These are phyloP conservation scores for Zasmidium angulare DNA, from an alignment of 2,329 filamentous ascomycete species.

Conservation along the genomic window DNA sequence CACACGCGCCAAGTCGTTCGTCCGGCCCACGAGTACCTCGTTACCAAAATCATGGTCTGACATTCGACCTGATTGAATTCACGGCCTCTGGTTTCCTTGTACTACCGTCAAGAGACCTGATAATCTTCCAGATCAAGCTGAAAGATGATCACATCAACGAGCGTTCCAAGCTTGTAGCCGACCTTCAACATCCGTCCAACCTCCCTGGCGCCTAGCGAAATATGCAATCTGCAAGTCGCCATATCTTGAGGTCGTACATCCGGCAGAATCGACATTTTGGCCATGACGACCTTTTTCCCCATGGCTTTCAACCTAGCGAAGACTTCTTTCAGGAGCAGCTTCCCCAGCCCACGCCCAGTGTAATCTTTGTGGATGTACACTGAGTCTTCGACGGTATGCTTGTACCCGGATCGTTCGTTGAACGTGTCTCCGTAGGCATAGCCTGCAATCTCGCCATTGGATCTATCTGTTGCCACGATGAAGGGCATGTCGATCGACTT, in stretches of 20 bases:
- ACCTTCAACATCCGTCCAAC: constrained; percentile 20
- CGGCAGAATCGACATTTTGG: constrained; percentile 20
- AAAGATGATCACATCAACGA: constrained; percentile 20
- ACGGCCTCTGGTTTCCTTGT: background rate
- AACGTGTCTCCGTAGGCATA: constrained; percentile 21
- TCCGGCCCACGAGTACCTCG: background rate
- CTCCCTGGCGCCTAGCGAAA: constrained; percentile 15
- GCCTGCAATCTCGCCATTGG: constrained; percentile 7
- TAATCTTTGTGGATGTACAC: constrained; percentile 22
- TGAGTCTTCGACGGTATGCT: constrained; percentile 15
- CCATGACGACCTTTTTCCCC: constrained; percentile 18
- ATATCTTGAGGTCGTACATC: constrained; percentile 12
- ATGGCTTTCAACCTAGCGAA: constrained; percentile 7
- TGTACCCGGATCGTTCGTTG: constrained; percentile 20
- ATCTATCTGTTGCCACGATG: constrained; percentile 13
- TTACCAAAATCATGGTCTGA: background rate
- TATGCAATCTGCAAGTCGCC: constrained; percentile 19
- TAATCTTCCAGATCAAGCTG: constrained; percentile 19
- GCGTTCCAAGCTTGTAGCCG: constrained; percentile 20
- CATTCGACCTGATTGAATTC: background rate
- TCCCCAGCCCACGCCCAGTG: constrained; percentile 15
- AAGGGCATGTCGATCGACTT: constrained; percentile 11
- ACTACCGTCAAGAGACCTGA: background rate
- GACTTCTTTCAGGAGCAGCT: constrained; percentile 13
- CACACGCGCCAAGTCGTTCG: background rate